Percentiles rank a stretch among this genome's conserved stretches.
These are phyloP conservation scores for Colletotrichum trifolii DNA, from an alignment of 2,329 filamentous ascomycete species.

Conservation along the genomic window DNA sequence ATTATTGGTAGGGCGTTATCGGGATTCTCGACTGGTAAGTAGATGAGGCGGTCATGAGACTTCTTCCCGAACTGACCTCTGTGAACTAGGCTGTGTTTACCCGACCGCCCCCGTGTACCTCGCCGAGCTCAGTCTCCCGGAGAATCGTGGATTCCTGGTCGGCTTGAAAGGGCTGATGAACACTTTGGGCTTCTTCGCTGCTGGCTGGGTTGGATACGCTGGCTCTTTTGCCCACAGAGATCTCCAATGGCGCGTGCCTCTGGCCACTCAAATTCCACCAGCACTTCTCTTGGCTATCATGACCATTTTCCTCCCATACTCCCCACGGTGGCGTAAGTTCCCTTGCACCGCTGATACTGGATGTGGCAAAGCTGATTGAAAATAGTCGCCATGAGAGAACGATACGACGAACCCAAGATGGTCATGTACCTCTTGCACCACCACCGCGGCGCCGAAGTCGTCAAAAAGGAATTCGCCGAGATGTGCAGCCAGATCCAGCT, in stretches of 20 bases:
- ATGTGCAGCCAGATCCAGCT: conserved; percentile 42
- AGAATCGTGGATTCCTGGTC: conserved; percentile 42
- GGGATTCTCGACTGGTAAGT: conserved; percentile 40
- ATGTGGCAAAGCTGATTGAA: too few relatives aligned
- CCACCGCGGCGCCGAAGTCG: conserved; percentile 40
- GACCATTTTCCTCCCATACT: conserved; percentile 41
- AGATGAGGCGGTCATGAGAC: too few relatives aligned
- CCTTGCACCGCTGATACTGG: too few relatives aligned
- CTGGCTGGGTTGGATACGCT: conserved; percentile 54
- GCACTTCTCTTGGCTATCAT: conserved; percentile 39
- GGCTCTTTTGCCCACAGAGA: conserved; percentile 45
- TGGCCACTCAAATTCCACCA: conserved; percentile 46
- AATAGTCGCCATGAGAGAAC: conserved; percentile 33
- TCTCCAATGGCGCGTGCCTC: conserved; percentile 47
- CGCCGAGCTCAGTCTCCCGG: conserved; percentile 42
- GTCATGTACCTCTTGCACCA: conserved; percentile 41
- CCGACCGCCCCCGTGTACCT: conserved; percentile 42
- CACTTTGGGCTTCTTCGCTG: conserved; percentile 49
- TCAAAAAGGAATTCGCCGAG: conserved; percentile 38
- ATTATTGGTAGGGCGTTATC: conserved; percentile 42
- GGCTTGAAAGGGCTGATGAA: conserved; percentile 48
- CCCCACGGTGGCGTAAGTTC: conserved; percentile 41
- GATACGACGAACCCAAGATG: conserved; percentile 41
- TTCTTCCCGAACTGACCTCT: too few relatives aligned
- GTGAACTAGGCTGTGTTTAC: conserved; percentile 26